A percentile compares a stretch with the other conserved stretches of the same genome.
Conservation (phyloP, 1,139 yeast species). For the Geotrichum aggregatum region DNA sequence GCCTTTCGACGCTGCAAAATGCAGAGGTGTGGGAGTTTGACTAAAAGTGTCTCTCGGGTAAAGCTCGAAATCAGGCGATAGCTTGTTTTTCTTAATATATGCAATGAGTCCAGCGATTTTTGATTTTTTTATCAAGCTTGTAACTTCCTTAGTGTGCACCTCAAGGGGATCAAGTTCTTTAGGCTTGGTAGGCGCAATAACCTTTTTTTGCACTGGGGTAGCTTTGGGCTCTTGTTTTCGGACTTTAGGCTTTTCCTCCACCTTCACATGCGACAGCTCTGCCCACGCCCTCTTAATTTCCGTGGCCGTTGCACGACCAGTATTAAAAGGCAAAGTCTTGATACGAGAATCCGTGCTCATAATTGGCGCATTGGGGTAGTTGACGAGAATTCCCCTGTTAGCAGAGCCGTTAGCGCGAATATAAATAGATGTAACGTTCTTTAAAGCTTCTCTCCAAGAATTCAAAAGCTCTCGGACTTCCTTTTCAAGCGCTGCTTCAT, state of each 20-base stretch:
- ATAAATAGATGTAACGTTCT: slow-evolving; percentile 64
- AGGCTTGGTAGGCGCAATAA: slow-evolving; percentile 30
- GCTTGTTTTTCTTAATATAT: slow-evolving; percentile 55
- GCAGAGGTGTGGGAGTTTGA: slow-evolving; percentile 70
- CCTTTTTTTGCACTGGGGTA: slow-evolving; percentile 21
- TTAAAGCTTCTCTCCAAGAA: slow-evolving; percentile 55
- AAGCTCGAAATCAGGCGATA: slow-evolving; percentile 50
- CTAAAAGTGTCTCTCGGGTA: slow-evolving; percentile 49
- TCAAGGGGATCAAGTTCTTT: slow-evolving; percentile 37
- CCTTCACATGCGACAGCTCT: slow-evolving; percentile 58
- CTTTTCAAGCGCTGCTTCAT: slow-evolving; percentile 74
- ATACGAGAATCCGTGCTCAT: slow-evolving; percentile 33
- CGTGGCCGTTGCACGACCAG: slow-evolving; percentile 77
- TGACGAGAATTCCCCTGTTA: slow-evolving; percentile 62
- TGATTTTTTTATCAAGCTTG: slow-evolving; percentile 61
- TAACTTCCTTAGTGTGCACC: slow-evolving; percentile 54
- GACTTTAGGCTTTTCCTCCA: slow-evolving; percentile 54
- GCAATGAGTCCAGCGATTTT: slow-evolving; percentile 71
- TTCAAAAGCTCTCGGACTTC: slow-evolving; percentile 68
- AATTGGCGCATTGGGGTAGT: slow-evolving; percentile 56
- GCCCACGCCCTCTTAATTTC: slow-evolving; percentile 86
- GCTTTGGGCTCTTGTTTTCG: slow-evolving; percentile 29
- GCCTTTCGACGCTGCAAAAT: slow-evolving; percentile 70
- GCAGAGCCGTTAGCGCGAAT: slow-evolving; percentile 77
- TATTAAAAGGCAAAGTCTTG: slow-evolving; percentile 75